phyloP scores from a whole-genome alignment of 1,139 yeast species.

The Petasospora rhodanensis region DNA sequence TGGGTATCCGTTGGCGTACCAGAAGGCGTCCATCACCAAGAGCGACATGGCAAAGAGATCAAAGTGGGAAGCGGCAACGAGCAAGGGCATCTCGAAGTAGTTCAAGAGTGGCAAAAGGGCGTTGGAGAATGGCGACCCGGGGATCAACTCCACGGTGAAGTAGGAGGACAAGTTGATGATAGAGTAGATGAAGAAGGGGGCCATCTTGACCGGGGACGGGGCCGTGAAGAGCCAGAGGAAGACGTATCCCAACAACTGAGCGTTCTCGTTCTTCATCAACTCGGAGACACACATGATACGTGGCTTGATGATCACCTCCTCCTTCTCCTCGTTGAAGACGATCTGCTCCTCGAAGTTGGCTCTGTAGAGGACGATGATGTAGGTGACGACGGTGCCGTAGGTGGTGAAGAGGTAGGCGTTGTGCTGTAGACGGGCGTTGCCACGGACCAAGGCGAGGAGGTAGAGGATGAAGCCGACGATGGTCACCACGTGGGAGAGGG shows the following conservation, averaged over 20 bases:
- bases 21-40: conserved; percentile 31
- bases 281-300: conserved; percentile 28
- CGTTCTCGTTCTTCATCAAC: conserved; percentile 42
- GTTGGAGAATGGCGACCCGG: conserved; percentile 30
- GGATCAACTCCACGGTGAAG: conserved; percentile 35
- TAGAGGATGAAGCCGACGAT: conserved; percentile 16
- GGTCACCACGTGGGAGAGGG: conserved; percentile 18
- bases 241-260: conserved; percentile 39
- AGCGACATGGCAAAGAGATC: conserved; percentile 34
- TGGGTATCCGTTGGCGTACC: conserved; percentile 26
- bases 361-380: conserved; percentile 31
- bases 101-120: conserved; percentile 28
- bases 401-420: conserved; percentile 25
- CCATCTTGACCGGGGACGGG: conserved; percentile 32
- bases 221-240: conserved; percentile 33
- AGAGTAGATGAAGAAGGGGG: conserved; percentile 45
- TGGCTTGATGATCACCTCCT: conserved; percentile 11
- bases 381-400: conserved; percentile 29
- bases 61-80: conserved; percentile 35
- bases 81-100: conserved; percentile 25
- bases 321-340: conserved; percentile 10
- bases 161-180: conserved; percentile 37
- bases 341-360: conserved; percentile 22
- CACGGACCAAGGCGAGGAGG: conserved; percentile 4
- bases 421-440: conserved; percentile 1